Evolutionary conservation across 73 alveolate genomes (phyloP).

Genomic region (Uronychia binucleata): DNA sequence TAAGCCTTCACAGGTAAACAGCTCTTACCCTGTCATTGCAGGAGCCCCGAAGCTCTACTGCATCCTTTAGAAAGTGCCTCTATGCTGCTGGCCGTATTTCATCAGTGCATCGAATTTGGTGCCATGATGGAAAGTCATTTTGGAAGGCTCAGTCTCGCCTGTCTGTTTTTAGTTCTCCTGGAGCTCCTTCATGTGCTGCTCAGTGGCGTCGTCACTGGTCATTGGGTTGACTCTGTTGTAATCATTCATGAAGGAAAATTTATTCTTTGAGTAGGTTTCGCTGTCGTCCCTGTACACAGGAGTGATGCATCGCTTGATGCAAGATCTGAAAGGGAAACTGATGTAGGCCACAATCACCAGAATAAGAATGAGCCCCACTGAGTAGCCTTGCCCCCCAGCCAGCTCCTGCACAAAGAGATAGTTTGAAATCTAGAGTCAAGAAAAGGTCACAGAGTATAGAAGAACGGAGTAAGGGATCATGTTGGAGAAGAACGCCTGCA

Average conservation of each 20-base stretch:
- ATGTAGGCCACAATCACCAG: conserved; percentile 16
- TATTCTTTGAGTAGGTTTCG: conserved; percentile 15
- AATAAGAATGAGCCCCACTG: background rate
- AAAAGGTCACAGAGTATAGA: conserved; percentile 5
- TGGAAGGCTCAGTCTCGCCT: background rate
- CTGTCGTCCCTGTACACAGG: background rate
- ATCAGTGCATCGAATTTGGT: background rate
- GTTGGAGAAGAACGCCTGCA: conserved; percentile 41
- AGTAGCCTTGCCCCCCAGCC: background rate
- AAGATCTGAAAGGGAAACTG: conserved; percentile 14
- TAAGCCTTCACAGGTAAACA: too few species aligned
- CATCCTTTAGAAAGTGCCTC: background rate
- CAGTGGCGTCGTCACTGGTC: conserved; percentile 2
- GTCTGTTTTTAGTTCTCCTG: background rate
- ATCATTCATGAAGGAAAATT: conserved; percentile 25
- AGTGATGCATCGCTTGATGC: conserved; percentile 4
- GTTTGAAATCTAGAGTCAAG: background rate
- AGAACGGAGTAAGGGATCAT: conserved; percentile 20
- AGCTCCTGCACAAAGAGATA: background rate
- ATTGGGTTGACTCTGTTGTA: conserved; percentile 62
- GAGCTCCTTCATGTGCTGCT: background rate
- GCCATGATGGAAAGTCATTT: background rate
- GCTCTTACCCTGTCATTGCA: too few species aligned
- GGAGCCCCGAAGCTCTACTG: background rate
- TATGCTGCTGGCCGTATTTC: background rate